These are phyloP conservation scores for Thozetella sp. DNA, from an alignment of 495 filamentous ascomycete genomes.

Conservation along the genomic window DNA sequence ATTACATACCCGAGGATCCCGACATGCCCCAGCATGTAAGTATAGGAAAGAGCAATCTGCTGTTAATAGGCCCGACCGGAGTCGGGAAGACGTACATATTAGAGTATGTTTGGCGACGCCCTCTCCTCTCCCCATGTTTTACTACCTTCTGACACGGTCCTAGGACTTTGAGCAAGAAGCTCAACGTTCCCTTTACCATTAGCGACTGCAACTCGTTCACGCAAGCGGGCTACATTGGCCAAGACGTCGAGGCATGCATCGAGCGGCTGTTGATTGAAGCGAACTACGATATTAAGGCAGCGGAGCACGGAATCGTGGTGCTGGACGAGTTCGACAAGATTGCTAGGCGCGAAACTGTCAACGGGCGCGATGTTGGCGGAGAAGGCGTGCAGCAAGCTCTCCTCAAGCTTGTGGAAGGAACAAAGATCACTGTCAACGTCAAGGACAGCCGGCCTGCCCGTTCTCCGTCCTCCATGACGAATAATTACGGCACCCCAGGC, in stretches of 20 bases:
- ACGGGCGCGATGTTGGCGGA: conserved; percentile 78
- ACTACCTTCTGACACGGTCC: conserved; percentile 10
- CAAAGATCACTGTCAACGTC: conserved; percentile 83
- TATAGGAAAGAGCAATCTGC: conserved; percentile 95
- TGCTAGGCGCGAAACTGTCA: conserved; percentile 57
- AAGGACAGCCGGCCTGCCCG: conserved; percentile 73
- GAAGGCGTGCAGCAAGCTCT: conserved; percentile 97
- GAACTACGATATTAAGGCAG: conserved; percentile 83
- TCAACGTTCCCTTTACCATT: conserved; percentile 96
- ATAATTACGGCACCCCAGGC: conserved; percentile 31
- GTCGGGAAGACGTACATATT: conserved; percentile 97
- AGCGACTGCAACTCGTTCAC: conserved; percentile 98
- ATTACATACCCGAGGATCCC: conserved; percentile 41
- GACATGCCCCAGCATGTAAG: conserved; percentile 63
- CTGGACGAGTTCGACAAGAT: conserved; percentile 98
- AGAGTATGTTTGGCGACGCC: conserved; percentile 45
- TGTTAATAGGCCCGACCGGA: conserved; percentile 89
- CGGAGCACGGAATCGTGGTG: conserved; percentile 91
- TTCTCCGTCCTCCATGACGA: conserved; percentile 38
- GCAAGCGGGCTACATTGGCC: conserved; percentile 95
- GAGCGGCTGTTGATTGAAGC: conserved; percentile 87
- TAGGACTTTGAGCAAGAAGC: conserved; percentile 52
- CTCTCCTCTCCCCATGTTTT: background rate
- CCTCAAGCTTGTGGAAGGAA: conserved; percentile 94
- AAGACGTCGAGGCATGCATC: conserved; percentile 92